A percentile compares a stretch with the other conserved stretches of the same genome.
phyloP scores from a whole-genome alignment of 805 yeast species.

The Suhomyces faveliae region DNA sequence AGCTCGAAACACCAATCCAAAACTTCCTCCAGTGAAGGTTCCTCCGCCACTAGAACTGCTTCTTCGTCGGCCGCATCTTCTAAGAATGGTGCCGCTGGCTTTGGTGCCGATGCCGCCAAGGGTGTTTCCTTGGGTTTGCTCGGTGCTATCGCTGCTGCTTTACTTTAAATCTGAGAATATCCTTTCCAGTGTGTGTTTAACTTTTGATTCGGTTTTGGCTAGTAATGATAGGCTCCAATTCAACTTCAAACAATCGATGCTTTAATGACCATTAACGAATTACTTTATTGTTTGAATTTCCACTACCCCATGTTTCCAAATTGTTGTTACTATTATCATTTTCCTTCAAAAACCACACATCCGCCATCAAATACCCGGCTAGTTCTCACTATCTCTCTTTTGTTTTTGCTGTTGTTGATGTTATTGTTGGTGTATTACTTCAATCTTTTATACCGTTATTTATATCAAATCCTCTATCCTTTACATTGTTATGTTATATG shows the following conservation, averaged over 20 bases:
- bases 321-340: not conserved
- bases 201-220: not conserved
- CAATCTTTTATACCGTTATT: too few species aligned
- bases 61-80: constrained; percentile 32
- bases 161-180: constrained; percentile 15
- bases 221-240: not conserved
- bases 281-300: constrained; percentile 4
- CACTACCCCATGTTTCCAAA: not conserved
- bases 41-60: constrained; percentile 28
- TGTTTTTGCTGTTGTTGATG: not conserved
- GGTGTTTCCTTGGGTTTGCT: constrained; percentile 19
- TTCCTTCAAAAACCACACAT: not conserved
- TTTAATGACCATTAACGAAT: constrained; percentile 1
- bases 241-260: constrained; percentile 1
- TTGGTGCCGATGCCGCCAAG: constrained; percentile 27
- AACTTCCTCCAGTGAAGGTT: constrained; percentile 16
- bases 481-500: not conserved
- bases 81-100: constrained; percentile 27
- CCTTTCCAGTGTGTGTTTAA: not conserved
- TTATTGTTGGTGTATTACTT: not conserved
- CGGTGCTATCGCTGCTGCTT: constrained; percentile 37
- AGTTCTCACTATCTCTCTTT: not conserved
- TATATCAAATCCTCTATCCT: not conserved
- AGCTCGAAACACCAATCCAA: constrained; percentile 15
- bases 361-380: not conserved